Base-by-base conservation (phyloP, 305 asterid species). In the Solanum aculeatissimum region DNA sequence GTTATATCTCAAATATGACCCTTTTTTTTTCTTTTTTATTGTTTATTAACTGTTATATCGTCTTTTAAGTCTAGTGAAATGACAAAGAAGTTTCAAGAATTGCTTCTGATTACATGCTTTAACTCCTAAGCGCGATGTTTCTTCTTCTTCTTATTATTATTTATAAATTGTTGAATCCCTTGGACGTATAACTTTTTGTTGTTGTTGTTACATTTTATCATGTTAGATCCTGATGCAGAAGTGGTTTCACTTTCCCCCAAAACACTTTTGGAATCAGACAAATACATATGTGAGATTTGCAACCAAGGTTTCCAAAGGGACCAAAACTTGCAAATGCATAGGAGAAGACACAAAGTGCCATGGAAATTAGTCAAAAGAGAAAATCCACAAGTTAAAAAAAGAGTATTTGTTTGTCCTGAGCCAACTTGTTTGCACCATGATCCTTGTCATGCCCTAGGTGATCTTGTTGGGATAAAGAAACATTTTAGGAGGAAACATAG, bases 351-450 rank as follows among this genome's bases (percentile, higher is more conserved):
- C 86, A 92, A 93, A 86, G 96, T 93, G 32, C 97, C 97, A 10
- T 93, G 97, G 97, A 92, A 93, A 85, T 83, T 92, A 60, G 87
- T 92, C 4, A 93, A 92, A 83, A 85, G 93, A n/a, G 94, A 93
- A 65, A 85, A 90, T 1, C 87, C 93, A 21, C 70, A 86, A 9
- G 92, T 88, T 4, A 86, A 90, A 27, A 93, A 93, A 89, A 91
- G 94, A 8, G 97, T 93, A 1, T 93, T 88, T 89, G 97, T 93
- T 35, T 93, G 97, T 90, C 97, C 97, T 2, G 97, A 93, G 91
- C 91, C 94, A 7, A 93, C 79, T 82, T 93, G 97, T 89, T 90
- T 93, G 88, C 97, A 93, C 91, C 96, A 93, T 86, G 91, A 92
- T 27, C 95, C 96, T 10, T 85, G 93, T 86, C 97, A 93, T 88